Evolutionary conservation across 2,329 filamentous ascomycete species (phyloP), one percentile per base, ranked within the genome.

Genomic region (Talaromyces sp.): DNA sequence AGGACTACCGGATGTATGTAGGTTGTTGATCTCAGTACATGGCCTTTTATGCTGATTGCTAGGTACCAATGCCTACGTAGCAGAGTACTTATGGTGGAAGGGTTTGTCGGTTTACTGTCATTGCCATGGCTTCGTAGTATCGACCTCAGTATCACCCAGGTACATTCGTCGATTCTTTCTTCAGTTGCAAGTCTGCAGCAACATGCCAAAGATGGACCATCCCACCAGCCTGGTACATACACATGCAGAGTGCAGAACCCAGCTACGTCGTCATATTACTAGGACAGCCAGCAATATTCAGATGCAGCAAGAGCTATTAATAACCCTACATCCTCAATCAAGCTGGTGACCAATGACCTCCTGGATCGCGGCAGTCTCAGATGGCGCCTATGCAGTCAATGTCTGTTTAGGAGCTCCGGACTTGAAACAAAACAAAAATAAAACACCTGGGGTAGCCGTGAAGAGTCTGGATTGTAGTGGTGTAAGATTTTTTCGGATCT

Each of bases 351-450:
- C 54, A 56, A 40, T 39, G 16, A 16, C 2, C 5, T 7, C 14
- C 21, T n/a, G 11, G 7, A 40, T 16, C 5, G 54, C 54, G 54
- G 35, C 37, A 57, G 54, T 57, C 54, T 57, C 54, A 57, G 54
- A 31, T 57, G 35, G 33, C 54, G 54, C 21, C 21, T 28, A 57
- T 42, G 54, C 33, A 39, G 33, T 56, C 33, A 28, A 21, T 35
- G 9, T 23, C 7, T 25, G n/a, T 40, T 14, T 35, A 42, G 7
- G 9, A 57, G 40, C 11, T 37, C 9, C 5, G 9, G 35, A 37
- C 11, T 21, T 40, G 18, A 44, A 61, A 44, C 50, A 37, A 61
- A 61, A 56, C 23, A 35, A 54, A 54, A 54, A 37, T 35, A 54
- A 54, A 54, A 35, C 48, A 35, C 28, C 1, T 18, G 31, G 14